Percentiles rank a stretch among this genome's conserved stretches.
phyloP scores from a whole-genome alignment of 257 asterid genomes.

The Solanum chmielewskii region DNA sequence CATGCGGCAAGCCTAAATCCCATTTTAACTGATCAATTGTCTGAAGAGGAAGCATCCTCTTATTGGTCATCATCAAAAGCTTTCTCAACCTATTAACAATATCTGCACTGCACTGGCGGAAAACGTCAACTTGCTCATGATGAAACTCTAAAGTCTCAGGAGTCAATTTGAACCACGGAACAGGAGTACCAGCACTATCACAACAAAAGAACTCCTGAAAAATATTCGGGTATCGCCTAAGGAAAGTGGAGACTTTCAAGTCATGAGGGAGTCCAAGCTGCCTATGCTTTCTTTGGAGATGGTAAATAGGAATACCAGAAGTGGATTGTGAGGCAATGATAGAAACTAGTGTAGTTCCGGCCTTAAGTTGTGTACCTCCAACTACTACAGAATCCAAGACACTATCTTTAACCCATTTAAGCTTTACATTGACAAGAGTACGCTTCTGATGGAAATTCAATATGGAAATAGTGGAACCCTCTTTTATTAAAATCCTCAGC shows the following conservation, averaged over 20 bases:
- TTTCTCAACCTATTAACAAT: constrained; percentile 57
- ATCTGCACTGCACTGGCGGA: constrained; percentile 30
- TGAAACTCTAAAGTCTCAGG: constrained; percentile 32
- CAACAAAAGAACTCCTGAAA: constrained; percentile 47
- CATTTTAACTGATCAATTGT: constrained; percentile 77
- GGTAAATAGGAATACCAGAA: constrained; percentile 49
- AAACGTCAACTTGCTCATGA: constrained; percentile 25
- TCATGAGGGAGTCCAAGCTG: constrained; percentile 56
- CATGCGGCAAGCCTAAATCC: constrained; percentile 76
- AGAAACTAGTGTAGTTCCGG: constrained; percentile 50
- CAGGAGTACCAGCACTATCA: constrained; percentile 70
- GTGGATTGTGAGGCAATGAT: constrained; percentile 42
- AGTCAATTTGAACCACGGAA: constrained; percentile 66
- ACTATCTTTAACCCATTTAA: constrained; percentile 72
- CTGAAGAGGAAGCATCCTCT: constrained; percentile 61
- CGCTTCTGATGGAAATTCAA: constrained; percentile 39
- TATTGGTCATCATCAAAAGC: constrained; percentile 64
- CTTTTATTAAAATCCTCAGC: neutral
- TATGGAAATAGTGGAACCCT: neutral
- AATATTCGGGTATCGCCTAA: constrained; percentile 70
- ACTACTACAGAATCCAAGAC: constrained; percentile 55
- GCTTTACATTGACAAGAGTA: constrained; percentile 68
- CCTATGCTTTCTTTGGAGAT: constrained; percentile 36
- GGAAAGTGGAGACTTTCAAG: constrained; percentile 58
- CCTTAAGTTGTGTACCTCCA: constrained; percentile 45